phyloP scores from a whole-genome alignment of 148 eudicot genomes.

The Silene uniflora region DNA sequence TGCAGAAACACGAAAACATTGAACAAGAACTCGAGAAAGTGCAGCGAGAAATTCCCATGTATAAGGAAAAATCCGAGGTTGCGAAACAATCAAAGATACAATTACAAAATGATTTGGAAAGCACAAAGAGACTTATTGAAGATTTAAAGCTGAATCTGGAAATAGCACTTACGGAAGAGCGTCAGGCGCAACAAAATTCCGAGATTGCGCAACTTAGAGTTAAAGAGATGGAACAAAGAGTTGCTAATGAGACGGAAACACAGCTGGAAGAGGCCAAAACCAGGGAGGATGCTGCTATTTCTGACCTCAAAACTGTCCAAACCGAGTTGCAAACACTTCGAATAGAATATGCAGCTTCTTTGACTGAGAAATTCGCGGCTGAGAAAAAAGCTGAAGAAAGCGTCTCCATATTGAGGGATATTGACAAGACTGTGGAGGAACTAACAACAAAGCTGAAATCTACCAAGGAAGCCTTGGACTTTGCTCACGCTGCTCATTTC shows the following conservation, averaged over 20 bases:
- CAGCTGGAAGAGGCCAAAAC: constrained; percentile 80
- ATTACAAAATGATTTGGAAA: constrained; percentile 68
- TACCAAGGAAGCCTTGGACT: constrained; percentile 67
- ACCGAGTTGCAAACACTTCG: constrained; percentile 46
- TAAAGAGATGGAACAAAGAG: constrained; percentile 88
- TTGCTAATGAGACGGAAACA: constrained; percentile 74
- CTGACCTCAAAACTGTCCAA: constrained; percentile 56
- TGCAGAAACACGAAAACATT: constrained; percentile 56
- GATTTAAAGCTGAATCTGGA: constrained; percentile 82
- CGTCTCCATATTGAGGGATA: constrained; percentile 50
- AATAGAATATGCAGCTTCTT: constrained; percentile 47
- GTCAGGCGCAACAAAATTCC: constrained; percentile 83
- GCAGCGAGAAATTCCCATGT: constrained; percentile 68
- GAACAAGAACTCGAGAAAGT: constrained; percentile 66
- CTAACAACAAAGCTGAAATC: constrained; percentile 70
- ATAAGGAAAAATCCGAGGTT: constrained; percentile 54
- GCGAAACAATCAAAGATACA: constrained; percentile 62
- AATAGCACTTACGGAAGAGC: constrained; percentile 76
- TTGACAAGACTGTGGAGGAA: constrained; percentile 83
- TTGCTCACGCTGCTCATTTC: constrained; percentile 73
- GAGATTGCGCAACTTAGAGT: constrained; percentile 83
- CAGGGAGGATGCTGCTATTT: constrained; percentile 53
- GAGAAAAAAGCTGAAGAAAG: constrained; percentile 70
- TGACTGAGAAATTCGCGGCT: constrained; percentile 59
- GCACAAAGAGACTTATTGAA: constrained; percentile 75